phyloP scores from a whole-genome alignment of 371 early-diverging fungal genomes.

The Mortierella sp. region DNA sequence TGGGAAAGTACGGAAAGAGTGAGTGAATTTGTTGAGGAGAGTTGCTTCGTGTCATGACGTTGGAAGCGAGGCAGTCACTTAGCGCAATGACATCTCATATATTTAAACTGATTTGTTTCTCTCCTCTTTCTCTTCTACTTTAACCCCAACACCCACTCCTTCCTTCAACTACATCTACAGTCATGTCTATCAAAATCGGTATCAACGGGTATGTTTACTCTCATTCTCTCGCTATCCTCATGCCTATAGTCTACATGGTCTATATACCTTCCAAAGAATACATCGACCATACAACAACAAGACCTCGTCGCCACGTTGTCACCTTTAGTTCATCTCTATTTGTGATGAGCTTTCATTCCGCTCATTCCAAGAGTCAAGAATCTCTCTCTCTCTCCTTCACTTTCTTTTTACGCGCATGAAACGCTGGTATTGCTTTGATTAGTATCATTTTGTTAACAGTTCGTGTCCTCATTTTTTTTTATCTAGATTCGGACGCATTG shows the following conservation, averaged over 20 bases:
- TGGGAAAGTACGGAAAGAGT: slow-evolving; percentile 6
- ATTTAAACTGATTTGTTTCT: background rate
- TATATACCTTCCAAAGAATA: background rate
- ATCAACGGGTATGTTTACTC: slow-evolving; percentile 88
- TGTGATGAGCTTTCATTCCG: slow-evolving; percentile 1
- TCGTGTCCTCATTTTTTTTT: background rate
- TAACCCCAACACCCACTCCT: slow-evolving; percentile 22
- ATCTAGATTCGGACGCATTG: slow-evolving; percentile 96
- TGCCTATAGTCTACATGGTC: background rate
- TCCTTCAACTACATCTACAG: slow-evolving; percentile 8
- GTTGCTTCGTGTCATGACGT: slow-evolving; percentile 9
- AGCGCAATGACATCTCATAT: background rate
- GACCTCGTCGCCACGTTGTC: too few species aligned
- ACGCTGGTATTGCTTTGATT: background rate
- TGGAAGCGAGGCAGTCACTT: background rate
- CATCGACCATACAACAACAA: too few species aligned
- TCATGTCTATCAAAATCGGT: slow-evolving; percentile 81
- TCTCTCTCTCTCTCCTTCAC: background rate
- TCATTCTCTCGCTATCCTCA: background rate
- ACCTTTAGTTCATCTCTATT: too few species aligned
- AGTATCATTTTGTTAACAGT: background rate
- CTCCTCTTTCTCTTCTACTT: slow-evolving; percentile 14
- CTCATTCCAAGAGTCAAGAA: background rate
- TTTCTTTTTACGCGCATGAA: background rate
- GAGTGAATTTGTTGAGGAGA: background rate